phyloP scores from a whole-genome alignment of 2,329 filamentous ascomycete species.

The Alternaria burnsii region DNA sequence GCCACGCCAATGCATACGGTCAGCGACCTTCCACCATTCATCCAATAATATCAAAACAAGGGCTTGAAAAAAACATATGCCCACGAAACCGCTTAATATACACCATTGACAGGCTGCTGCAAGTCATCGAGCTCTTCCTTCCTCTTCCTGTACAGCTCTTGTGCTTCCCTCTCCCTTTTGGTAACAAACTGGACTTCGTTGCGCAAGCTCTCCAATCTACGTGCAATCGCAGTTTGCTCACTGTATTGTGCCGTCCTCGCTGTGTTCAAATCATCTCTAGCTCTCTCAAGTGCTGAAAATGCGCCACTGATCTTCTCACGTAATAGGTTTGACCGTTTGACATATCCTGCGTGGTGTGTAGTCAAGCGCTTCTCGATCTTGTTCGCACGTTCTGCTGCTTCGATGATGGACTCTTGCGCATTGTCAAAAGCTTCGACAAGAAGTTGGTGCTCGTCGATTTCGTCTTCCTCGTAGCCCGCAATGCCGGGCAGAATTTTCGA shows the following conservation, averaged over 20 bases:
- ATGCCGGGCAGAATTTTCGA: constrained; percentile 74
- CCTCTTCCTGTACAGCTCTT: constrained; percentile 80
- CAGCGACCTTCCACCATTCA: not conserved
- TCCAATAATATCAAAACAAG: not conserved
- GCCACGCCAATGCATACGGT: constrained; percentile 18
- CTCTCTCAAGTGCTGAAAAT: constrained; percentile 76
- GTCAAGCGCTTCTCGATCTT: constrained; percentile 94
- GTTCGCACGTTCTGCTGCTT: constrained; percentile 79
- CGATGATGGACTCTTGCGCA: constrained; percentile 76
- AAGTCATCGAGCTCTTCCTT: constrained; percentile 80
- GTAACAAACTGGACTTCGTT: constrained; percentile 86
- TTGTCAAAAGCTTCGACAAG: constrained; percentile 78
- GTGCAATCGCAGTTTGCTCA: constrained; percentile 78
- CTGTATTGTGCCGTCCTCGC: constrained; percentile 79
- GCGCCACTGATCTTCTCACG: constrained; percentile 81
- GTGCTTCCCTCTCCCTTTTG: constrained; percentile 85
- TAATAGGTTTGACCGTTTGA: constrained; percentile 82
- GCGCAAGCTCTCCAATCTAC: constrained; percentile 76
- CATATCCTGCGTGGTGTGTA: constrained; percentile 88
- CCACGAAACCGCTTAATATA: constrained; percentile 33
- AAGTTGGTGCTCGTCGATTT: constrained; percentile 71
- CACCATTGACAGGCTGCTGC: constrained; percentile 48
- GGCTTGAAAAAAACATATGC: not conserved
- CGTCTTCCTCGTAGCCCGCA: constrained; percentile 79
- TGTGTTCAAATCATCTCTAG: constrained; percentile 73